Percentiles rank a stretch among this genome's conserved stretches.
These are phyloP conservation scores for Lecanoromycetidae sp. DNA, from an alignment of 2,329 filamentous ascomycete species.

Conservation along the genomic window DNA sequence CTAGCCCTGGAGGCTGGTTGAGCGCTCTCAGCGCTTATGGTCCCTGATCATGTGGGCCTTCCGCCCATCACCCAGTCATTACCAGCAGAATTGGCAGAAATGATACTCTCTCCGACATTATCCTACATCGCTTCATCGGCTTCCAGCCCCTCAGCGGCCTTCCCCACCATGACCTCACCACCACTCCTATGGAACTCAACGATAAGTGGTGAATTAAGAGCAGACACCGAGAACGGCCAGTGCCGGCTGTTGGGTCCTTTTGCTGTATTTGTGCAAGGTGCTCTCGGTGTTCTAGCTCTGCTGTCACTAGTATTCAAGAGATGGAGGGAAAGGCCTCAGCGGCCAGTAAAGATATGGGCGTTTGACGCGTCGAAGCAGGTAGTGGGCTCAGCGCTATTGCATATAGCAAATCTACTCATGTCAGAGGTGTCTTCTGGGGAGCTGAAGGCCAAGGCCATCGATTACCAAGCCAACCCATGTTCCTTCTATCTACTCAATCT, in stretches of 20 bases:
- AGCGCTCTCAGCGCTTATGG: background rate
- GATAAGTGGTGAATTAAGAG: constrained; percentile 1
- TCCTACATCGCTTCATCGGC: constrained; percentile 19
- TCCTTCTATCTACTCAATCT: constrained; percentile 93
- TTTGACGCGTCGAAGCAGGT: constrained; percentile 98
- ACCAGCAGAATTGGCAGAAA: constrained; percentile 5
- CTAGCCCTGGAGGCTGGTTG: too few relatives aligned
- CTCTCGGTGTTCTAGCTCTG: constrained; percentile 70
- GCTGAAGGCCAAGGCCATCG: constrained; percentile 39
- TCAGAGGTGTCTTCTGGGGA: constrained; percentile 86
- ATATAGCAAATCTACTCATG: constrained; percentile 89
- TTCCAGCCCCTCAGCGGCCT: background rate
- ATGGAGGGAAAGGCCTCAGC: constrained; percentile 80
- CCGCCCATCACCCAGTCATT: constrained; percentile 1
- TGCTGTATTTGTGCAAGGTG: constrained; percentile 77
- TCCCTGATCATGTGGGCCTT: constrained; percentile 1
- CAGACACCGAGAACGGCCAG: constrained; percentile 51
- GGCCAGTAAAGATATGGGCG: constrained; percentile 91
- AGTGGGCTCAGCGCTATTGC: constrained; percentile 79
- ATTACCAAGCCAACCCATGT: constrained; percentile 68
- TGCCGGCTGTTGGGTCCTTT: constrained; percentile 84
- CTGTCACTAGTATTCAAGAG: constrained; percentile 85
- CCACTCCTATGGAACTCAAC: constrained; percentile 4
- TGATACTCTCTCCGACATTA: constrained; percentile 6
- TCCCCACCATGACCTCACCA: background rate